phyloP scores from a whole-genome alignment of 805 yeast species.

The Metschnikowia colocasiae region DNA sequence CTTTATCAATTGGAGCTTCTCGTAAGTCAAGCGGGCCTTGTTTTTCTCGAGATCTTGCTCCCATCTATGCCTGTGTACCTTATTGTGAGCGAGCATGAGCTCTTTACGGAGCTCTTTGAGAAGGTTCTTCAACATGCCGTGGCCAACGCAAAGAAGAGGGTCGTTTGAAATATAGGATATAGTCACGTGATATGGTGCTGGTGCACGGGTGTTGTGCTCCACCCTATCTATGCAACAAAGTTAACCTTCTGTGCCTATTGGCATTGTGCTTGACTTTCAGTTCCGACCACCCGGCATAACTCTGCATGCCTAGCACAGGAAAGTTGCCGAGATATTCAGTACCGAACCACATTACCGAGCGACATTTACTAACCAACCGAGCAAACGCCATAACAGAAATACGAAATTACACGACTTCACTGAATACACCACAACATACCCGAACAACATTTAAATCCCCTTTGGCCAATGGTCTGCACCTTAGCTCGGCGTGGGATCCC shows the following conservation, averaged over 20 bases:
- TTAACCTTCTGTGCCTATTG: not conserved
- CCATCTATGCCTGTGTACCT: conserved; percentile 35
- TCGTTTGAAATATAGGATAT: not conserved
- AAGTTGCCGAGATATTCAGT: too few species aligned
- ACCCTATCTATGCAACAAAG: too few species aligned
- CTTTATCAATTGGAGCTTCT: conserved; percentile 43
- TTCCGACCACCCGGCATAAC: not conserved
- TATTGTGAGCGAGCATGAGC: conserved; percentile 34
- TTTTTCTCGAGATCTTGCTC: conserved; percentile 42
- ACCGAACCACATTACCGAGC: too few species aligned
- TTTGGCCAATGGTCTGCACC: not conserved
- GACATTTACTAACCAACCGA: too few species aligned
- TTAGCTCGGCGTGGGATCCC: conserved; percentile 1
- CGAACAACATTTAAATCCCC: not conserved
- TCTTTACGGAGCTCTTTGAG: conserved; percentile 35
- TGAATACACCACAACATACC: too few species aligned
- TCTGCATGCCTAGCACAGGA: too few species aligned
- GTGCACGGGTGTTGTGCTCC: conserved; percentile 2
- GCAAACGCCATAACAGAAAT: too few species aligned
- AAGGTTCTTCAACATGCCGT: conserved; percentile 15
- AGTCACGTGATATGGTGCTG: not conserved
- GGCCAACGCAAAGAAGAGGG: not conserved
- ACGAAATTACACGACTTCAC: too few species aligned
- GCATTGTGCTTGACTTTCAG: not conserved
- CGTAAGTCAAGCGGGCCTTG: conserved; percentile 46